Conservation (phyloP, 306 rosid species). For the Prunus campanulata region DNA sequence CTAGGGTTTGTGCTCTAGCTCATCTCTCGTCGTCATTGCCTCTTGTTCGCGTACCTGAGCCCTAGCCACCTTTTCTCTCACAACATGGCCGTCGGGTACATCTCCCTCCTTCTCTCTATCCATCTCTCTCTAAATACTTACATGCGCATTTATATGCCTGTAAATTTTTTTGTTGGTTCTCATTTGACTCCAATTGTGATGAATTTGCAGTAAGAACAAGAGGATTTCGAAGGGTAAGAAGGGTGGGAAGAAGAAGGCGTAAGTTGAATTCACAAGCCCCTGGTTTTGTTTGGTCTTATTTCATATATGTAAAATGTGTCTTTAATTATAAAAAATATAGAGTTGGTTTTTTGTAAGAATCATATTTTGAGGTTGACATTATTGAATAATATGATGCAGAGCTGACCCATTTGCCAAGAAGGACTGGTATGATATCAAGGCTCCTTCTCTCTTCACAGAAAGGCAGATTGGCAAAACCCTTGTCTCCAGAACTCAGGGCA, state of each 20-base stretch:
- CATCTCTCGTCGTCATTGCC: background rate
- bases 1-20: background rate
- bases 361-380: background rate
- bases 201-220: constrained; percentile 39
- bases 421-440: constrained; percentile 41
- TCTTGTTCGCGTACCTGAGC: constrained; percentile 9
- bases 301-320: too few species aligned
- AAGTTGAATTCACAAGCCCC: constrained; percentile 9
- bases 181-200: background rate
- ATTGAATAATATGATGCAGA: constrained; percentile 2
- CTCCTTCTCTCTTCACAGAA: constrained; percentile 29
- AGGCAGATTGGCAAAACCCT: constrained; percentile 41
- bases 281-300: background rate
- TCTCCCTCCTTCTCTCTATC: background rate
- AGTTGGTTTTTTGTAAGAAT: background rate
- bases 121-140: background rate
- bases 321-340: too few species aligned
- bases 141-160: background rate
- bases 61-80: background rate
- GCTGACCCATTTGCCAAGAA: constrained; percentile 41
- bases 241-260: constrained; percentile 51
- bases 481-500: constrained; percentile 45
- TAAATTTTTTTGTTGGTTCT: background rate
- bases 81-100: constrained; percentile 41
- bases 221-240: constrained; percentile 48